Conservation (phyloP, 352 stramenopile genomes). For the Globisporangium nodosum region DNA sequence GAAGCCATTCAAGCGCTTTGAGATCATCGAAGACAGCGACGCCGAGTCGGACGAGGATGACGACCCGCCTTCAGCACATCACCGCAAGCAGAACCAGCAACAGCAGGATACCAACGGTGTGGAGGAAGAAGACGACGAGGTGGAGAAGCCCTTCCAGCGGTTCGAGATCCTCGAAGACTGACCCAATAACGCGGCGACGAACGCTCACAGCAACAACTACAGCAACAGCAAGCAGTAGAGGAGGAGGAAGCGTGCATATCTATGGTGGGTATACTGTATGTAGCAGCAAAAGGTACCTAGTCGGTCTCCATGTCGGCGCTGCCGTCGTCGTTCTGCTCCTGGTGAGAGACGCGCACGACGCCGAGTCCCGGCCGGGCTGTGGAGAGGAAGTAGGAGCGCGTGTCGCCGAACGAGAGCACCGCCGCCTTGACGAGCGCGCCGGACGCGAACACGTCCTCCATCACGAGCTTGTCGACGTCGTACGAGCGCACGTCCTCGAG, state of each 20-base stretch:
- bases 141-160: slow-evolving; percentile 26
- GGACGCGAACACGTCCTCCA: slow-evolving; percentile 71
- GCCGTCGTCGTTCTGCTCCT: slow-evolving; percentile 20
- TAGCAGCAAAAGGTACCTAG: slow-evolving; percentile 10
- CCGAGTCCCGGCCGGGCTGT: slow-evolving; percentile 67
- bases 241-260: not conserved
- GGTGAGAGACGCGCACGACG: slow-evolving; percentile 37
- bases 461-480: slow-evolving; percentile 76
- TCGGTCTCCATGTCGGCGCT: slow-evolving; percentile 41
- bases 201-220: not conserved
- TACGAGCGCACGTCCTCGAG: slow-evolving; percentile 75
- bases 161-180: slow-evolving; percentile 56
- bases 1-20: slow-evolving; percentile 37
- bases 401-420: slow-evolving; percentile 84
- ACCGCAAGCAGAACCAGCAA: slow-evolving; percentile 6
- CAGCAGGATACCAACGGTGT: slow-evolving; percentile 4
- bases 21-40: slow-evolving; percentile 51
- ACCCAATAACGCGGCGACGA: not conserved
- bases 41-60: slow-evolving; percentile 12
- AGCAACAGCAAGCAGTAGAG: not conserved
- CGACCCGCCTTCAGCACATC: not conserved
- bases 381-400: slow-evolving; percentile 81
- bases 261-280: slow-evolving; percentile 1
- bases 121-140: not conserved
- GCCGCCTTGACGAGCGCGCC: slow-evolving; percentile 68